Conservation (phyloP, 306 rosid species). For the Dalbergia cultrata region DNA sequence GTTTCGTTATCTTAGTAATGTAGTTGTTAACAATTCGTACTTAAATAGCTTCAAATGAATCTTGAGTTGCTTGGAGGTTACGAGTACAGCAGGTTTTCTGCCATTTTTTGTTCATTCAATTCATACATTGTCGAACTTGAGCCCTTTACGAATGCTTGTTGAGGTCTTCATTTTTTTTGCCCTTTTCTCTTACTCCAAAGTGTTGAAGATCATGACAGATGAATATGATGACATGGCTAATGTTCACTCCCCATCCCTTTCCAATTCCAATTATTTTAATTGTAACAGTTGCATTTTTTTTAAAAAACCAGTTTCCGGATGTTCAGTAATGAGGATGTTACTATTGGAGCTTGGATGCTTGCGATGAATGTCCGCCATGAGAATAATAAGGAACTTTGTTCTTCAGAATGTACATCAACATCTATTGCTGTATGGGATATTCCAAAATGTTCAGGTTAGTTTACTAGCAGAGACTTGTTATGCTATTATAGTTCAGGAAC, state of each 20-base stretch:
- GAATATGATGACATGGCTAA: constrained; percentile 2
- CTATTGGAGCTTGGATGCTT: constrained; percentile 99
- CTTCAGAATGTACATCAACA: constrained; percentile 69
- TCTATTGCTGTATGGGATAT: constrained; percentile 98
- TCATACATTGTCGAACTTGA: neutral
- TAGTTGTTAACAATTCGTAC: too few species aligned
- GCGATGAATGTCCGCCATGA: constrained; percentile 98
- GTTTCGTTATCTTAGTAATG: neutral
- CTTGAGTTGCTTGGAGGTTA: constrained; percentile 25
- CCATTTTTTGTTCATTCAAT: constrained; percentile 10
- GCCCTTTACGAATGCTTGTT: neutral
- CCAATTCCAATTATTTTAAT: constrained; percentile 17
- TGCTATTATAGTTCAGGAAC: neutral
- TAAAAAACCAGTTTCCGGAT: constrained; percentile 82
- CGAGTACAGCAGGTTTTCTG: constrained; percentile 12
- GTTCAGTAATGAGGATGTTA: constrained; percentile 99
- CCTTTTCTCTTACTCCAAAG: neutral
- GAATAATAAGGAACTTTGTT: constrained; percentile 76
- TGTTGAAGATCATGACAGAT: constrained; percentile 5
- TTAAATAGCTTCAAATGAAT: constrained; percentile 26
- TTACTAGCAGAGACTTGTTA: constrained; percentile 34
- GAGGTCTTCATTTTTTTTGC: constrained; percentile 18
- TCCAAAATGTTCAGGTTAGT: constrained; percentile 96
- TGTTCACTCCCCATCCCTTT: constrained; percentile 1
- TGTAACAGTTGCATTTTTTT: constrained; percentile 38